These are phyloP conservation scores for Ogataea zsoltii DNA, from an alignment of 805 yeast genomes.

Conservation along the genomic window DNA sequence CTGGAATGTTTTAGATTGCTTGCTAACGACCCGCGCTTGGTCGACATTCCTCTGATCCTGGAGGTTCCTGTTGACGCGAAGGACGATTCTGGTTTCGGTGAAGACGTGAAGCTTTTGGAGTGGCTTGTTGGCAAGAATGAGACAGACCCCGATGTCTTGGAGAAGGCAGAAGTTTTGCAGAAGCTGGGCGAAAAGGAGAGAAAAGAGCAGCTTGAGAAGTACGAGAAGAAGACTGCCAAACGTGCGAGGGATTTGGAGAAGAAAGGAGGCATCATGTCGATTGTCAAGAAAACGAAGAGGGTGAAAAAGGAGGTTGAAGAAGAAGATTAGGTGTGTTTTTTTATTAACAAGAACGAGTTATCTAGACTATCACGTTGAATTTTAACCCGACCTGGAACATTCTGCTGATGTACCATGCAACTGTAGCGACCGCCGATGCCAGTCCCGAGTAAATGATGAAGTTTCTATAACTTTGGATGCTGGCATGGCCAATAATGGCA, in stretches of 20 bases:
- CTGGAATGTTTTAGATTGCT: conserved; percentile 78
- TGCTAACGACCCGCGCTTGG: conserved; percentile 65
- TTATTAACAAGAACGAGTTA: no score
- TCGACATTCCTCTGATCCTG: conserved; percentile 72
- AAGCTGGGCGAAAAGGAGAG: conserved; percentile 69
- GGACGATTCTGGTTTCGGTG: conserved; percentile 68
- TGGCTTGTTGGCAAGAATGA: conserved; percentile 65
- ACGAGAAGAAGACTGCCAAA: conserved; percentile 50
- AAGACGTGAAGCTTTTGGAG: conserved; percentile 79
- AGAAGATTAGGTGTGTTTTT: no score
- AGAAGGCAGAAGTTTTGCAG: conserved; percentile 50
- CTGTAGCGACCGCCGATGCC: conserved; percentile 39
- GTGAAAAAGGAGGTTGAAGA: conserved; percentile 11
- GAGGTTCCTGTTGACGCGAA: conserved; percentile 77
- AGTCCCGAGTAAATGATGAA: conserved; percentile 47
- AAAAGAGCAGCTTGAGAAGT: conserved; percentile 64
- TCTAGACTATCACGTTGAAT: conserved; percentile 19
- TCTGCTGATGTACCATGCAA: conserved; percentile 43
- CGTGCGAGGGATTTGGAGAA: conserved; percentile 22
- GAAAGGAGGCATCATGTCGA: conserved; percentile 24
- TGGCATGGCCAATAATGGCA: conserved; percentile 38
- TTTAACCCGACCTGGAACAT: conserved; percentile 44
- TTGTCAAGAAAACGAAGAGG: conserved; percentile 25
- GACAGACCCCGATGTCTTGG: conserved; percentile 57
- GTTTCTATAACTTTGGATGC: conserved; percentile 36